Percentiles rank a stretch among this genome's conserved stretches.
These are phyloP conservation scores for Fusarium sp. DNA, from an alignment of 2,329 filamentous ascomycete genomes.

Conservation along the genomic window DNA sequence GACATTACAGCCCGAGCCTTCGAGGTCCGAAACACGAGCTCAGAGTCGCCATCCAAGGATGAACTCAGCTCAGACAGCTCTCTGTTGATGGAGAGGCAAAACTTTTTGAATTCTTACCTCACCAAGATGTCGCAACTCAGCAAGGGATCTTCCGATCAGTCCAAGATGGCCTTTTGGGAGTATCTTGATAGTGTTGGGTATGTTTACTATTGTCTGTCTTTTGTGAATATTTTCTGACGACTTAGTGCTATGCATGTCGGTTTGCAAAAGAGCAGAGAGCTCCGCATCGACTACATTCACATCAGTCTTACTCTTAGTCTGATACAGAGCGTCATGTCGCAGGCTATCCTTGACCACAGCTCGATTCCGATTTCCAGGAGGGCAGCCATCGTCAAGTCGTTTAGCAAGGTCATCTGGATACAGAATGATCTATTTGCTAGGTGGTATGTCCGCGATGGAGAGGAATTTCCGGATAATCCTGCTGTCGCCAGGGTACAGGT, in stretches of 20 bases:
- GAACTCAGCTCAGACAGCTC: constrained; percentile 5
- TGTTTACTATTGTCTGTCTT: not conserved
- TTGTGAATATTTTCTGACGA: not conserved
- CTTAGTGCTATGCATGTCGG: not conserved
- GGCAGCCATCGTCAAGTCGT: not conserved
- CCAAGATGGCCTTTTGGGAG: constrained; percentile 25
- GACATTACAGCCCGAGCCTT: constrained; percentile 25
- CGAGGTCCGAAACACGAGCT: constrained; percentile 18
- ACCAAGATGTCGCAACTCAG: constrained; percentile 19
- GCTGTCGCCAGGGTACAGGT: not conserved
- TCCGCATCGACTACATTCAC: not conserved
- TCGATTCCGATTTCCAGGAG: not conserved
- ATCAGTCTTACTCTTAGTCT: not conserved
- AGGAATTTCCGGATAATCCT: not conserved
- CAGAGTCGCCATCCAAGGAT: constrained; percentile 7
- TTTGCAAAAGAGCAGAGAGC: not conserved
- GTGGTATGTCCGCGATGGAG: not conserved
- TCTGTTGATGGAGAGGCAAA: constrained; percentile 8
- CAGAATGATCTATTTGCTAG: not conserved
- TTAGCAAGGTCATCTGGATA: not conserved
- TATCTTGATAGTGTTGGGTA: constrained; percentile 25
- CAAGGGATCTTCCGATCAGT: constrained; percentile 20
- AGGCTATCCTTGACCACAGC: not conserved
- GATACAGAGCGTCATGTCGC: not conserved
- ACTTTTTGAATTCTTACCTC: constrained; percentile 21